Evolutionary conservation across 495 filamentous ascomycete genomes (phyloP).

Genomic region (Echria macrotheca): DNA sequence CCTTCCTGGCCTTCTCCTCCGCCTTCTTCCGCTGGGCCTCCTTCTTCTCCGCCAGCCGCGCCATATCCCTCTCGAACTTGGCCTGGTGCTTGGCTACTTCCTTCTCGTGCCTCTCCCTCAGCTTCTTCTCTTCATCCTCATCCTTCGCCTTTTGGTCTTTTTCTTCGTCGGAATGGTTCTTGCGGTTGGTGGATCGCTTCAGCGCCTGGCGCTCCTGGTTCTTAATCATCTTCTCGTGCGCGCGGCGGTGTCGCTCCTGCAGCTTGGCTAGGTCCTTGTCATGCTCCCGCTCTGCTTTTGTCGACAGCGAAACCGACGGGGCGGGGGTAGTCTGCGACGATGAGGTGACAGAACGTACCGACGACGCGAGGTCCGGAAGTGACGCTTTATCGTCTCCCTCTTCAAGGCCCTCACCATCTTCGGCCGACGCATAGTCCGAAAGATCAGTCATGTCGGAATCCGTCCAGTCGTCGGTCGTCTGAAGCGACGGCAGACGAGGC

Average conservation of each 20-base stretch:
- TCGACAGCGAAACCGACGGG: not conserved
- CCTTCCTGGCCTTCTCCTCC: slow-evolving; percentile 51
- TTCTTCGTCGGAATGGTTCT: too few species aligned
- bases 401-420: too few species aligned
- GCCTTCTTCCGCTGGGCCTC: slow-evolving; percentile 55
- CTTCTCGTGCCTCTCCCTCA: slow-evolving; percentile 54
- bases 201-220: slow-evolving; percentile 40
- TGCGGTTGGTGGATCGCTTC: too few species aligned
- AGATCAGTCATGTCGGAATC: slow-evolving; percentile 20
- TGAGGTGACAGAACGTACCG: slow-evolving; percentile 23
- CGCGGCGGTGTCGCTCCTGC: slow-evolving; percentile 59
- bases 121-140: slow-evolving; percentile 36
- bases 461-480: slow-evolving; percentile 29
- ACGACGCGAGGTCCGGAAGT: slow-evolving; percentile 21
- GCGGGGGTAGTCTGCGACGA: slow-evolving; percentile 15
- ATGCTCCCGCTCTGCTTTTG: slow-evolving; percentile 37
- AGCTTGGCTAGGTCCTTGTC: slow-evolving; percentile 75
- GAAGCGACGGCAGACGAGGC: slow-evolving; percentile 28
- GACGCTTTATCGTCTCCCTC: slow-evolving; percentile 14
- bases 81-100: slow-evolving; percentile 60
- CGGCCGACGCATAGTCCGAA: slow-evolving; percentile 35
- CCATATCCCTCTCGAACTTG: slow-evolving; percentile 56
- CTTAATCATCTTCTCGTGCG: slow-evolving; percentile 62
- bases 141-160: slow-evolving; percentile 37
- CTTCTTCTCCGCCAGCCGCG: slow-evolving; percentile 59